Conservation (phyloP, 2,329 filamentous ascomycete genomes). For the Fusarium lateritium region DNA sequence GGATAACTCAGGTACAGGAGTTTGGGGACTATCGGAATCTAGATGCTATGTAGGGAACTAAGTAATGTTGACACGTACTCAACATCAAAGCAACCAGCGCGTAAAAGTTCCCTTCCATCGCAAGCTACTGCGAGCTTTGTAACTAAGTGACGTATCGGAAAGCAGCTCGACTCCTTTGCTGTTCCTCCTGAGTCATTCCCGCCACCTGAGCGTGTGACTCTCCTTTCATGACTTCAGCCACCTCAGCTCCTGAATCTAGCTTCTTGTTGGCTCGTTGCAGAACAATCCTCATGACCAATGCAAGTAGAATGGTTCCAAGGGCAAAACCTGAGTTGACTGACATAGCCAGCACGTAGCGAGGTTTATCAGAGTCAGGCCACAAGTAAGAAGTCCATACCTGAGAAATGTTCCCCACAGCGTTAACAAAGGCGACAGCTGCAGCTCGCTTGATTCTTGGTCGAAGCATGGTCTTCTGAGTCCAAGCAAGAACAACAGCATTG, state of each 20-base stretch:
- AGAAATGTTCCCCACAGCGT: conserved; percentile 23
- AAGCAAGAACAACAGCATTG: conserved; percentile 24
- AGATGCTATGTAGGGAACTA: neutral
- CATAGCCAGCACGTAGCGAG: conserved; percentile 23
- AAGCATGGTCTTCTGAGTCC: conserved; percentile 24
- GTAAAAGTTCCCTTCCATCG: neutral
- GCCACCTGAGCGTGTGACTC: conserved; percentile 16
- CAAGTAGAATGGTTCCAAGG: conserved; percentile 8
- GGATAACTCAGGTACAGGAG: conserved; percentile 17
- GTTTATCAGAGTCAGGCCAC: conserved; percentile 11
- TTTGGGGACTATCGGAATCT: conserved; percentile 3
- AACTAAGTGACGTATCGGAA: conserved; percentile 18
- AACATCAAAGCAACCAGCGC: neutral
- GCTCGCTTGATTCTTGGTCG: conserved; percentile 24
- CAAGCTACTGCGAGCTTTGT: neutral
- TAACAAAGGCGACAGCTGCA: conserved; percentile 19
- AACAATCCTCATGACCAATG: conserved; percentile 11
- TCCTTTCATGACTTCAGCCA: conserved; percentile 24
- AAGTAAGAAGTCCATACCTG: conserved; percentile 26
- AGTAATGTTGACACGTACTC: neutral
- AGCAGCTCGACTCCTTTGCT: conserved; percentile 10
- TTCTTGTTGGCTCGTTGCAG: conserved; percentile 23
- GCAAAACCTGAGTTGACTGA: conserved; percentile 24
- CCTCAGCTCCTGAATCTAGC: conserved; percentile 17
- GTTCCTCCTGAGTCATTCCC: conserved; percentile 16